Base-by-base conservation (phyloP, 805 yeast species). In the Lipomyces orientalis region DNA sequence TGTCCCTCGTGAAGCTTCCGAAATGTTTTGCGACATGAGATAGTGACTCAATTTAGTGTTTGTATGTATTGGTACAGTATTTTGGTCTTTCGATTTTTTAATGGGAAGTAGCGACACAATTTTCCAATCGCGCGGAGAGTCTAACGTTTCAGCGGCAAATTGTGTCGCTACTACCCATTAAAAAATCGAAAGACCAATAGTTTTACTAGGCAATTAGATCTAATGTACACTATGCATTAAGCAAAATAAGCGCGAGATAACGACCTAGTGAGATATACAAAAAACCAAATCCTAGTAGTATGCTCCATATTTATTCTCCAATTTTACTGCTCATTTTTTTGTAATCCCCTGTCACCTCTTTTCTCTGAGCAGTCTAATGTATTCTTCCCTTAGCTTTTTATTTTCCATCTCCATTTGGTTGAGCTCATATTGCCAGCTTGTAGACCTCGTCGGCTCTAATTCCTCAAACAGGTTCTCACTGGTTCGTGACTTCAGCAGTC, bases 381-480 rank as follows among this genome's bases (percentile, higher is more conserved):
- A 62, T 43, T 64, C 67, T 25, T 64, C 56, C 57, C 54, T 22
- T 22, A 64, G 57, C 22, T 63, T 60, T 37, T 55, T 64, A 31
- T 64, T 64, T 19, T 64, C 68, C 34, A 60, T 35, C 25, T 62
- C 69, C 54, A 65, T 60, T 22, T 56, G 68, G 31, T 58, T 62
- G 14, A 65, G 52, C 64, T 65, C 68, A 52, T 56, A 65, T 33
- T 65, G 68, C 68, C 68, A 65, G 29, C 69, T 64, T 7, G 67
- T 55, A 31, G 67, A n/a, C 37, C 68, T 54, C 14, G 68, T 34
- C 9, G 57, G 31, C 12, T 39, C 68, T 12, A 65, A 63, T 63
- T 65, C 68, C 31, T 39, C 46, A 39, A 64, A 64, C 35, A 65
- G 12, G 37, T 64, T 65, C 19, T 19, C 56, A 25, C 35, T 52